Evolutionary conservation across 176 grass and related monocot species (phyloP), one percentile per base, ranked within the genome.

Genomic region (Eleusine indica): DNA sequence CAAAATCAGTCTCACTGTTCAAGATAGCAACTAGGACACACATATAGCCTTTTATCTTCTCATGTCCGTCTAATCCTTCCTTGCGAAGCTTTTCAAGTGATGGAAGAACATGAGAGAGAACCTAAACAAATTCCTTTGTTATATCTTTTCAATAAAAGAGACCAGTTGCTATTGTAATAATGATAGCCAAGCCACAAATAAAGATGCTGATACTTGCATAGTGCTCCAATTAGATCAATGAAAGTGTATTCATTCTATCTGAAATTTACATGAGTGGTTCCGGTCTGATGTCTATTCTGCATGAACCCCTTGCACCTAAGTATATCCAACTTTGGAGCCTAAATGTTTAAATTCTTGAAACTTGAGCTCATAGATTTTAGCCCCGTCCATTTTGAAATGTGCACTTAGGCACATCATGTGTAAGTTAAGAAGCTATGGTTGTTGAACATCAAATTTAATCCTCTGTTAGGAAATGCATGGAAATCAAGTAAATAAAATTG

Each of bases 11-110:
- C 88, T 91, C 92, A 89, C 88, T 86, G 89, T 86, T 85, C 56
- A 79, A 90, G 67, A 95, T 85, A 82, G 83, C 90, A 77, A 89
- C 89, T 60, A 89, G 89, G 46, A 98, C 96, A 90, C 89, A 95
- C 96, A 98, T 98, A 91, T 98, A 98, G 83, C 91, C 76, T 95
- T 98, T 94, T 79, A 98, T 89, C 93, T 98, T 98, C 91, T 98
- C 96, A 82, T 94, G 96, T 52, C 93, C 93, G 61, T 98, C 93
- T 81, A 95, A 85, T 76, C 96, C 96, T 90, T 98, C 96, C 89
- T 95, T 95, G 29, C 93, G 93, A 46, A 98, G 89, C 87, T 94
- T 98, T 78, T 95, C 89, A 90, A 98, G 90, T 70, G 96, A 94
- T 80, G 96, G 96, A 75, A 98, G 48, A 81, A 90, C 73, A 82